A percentile compares a stretch with the other conserved stretches of the same genome.
Conservation (phyloP, 805 yeast species). For the Saccharomycopsis babjevae region DNA sequence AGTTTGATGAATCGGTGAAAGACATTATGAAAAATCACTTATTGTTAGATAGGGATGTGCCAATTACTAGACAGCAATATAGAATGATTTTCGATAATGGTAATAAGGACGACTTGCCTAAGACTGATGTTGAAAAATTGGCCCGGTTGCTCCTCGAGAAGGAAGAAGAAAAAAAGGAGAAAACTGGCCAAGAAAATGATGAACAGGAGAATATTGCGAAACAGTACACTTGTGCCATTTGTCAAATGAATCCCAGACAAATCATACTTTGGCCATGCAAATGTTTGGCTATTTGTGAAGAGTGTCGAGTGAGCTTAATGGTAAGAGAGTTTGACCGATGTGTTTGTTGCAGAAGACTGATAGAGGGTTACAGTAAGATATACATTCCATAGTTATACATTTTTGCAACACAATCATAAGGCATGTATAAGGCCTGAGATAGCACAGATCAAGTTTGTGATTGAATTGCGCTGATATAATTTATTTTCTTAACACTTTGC, state of each 20-base stretch:
- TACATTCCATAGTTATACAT: slow-evolving; percentile 23
- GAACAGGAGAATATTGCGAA: slow-evolving; percentile 24
- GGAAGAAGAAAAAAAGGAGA: slow-evolving; percentile 3
- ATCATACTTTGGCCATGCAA: slow-evolving; percentile 89
- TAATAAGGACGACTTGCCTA: background rate
- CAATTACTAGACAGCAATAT: slow-evolving; percentile 5
- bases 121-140: slow-evolving; percentile 3
- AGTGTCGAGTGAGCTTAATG: slow-evolving; percentile 66
- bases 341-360: slow-evolving; percentile 73
- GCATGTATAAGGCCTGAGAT: too few relatives aligned
- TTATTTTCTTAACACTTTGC: too few relatives aligned
- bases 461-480: too few relatives aligned
- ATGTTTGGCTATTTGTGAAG: slow-evolving; percentile 81
- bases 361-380: slow-evolving; percentile 42
- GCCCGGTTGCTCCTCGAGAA: background rate
- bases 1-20: slow-evolving; percentile 6
- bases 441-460: too few relatives aligned
- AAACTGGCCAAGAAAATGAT: slow-evolving; percentile 18
- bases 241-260: slow-evolving; percentile 64
- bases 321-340: slow-evolving; percentile 66
- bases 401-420: too few relatives aligned
- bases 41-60: slow-evolving; percentile 1
- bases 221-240: slow-evolving; percentile 55
- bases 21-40: slow-evolving; percentile 12
- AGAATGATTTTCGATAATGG: background rate